phyloP scores from a whole-genome alignment of 805 yeast species.

The Wickerhamomyces silvicola region DNA sequence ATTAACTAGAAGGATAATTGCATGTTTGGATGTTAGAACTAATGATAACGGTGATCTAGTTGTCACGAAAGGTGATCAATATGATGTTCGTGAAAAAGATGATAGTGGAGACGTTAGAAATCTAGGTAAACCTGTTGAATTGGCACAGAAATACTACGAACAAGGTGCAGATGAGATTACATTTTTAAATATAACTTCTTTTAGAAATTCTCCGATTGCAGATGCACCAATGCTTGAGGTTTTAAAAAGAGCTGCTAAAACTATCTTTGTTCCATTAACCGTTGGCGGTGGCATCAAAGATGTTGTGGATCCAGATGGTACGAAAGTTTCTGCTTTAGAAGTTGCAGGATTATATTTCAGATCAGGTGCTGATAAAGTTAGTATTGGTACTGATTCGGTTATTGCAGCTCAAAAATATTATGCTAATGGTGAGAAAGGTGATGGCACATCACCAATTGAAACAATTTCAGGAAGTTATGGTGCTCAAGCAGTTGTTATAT shows the following conservation, averaged over 20 bases:
- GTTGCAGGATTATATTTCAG: constrained; percentile 90
- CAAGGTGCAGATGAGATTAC: constrained; percentile 99
- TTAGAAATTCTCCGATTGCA: constrained; percentile 84
- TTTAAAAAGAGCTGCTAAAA: constrained; percentile 71
- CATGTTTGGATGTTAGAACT: constrained; percentile 94
- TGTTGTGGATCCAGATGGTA: constrained; percentile 79
- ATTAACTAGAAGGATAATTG: constrained; percentile 84
- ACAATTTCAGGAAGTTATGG: constrained; percentile 91
- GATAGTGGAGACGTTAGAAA: constrained; percentile 70
- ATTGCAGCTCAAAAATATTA: constrained; percentile 80
- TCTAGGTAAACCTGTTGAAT: constrained; percentile 91
- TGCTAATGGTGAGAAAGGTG: constrained; percentile 45
- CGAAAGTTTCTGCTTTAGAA: constrained; percentile 71
- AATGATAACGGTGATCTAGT: constrained; percentile 94
- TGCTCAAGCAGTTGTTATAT: constrained; percentile 93
- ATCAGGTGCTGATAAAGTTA: constrained; percentile 97
- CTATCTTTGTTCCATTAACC: constrained; percentile 93
- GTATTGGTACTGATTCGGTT: constrained; percentile 98
- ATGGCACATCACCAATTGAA: constrained; percentile 86
- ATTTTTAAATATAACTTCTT: constrained; percentile 90
- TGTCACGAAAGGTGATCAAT: constrained; percentile 98
- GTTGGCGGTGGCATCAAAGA: constrained; percentile 98
- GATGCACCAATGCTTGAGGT: constrained; percentile 97
- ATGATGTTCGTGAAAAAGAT: constrained; percentile 84
- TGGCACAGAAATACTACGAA: constrained; percentile 81